A percentile compares a stretch with the other conserved stretches of the same genome.
phyloP scores from a whole-genome alignment of 345 rosid genomes.

The Hypericum perforatum region DNA sequence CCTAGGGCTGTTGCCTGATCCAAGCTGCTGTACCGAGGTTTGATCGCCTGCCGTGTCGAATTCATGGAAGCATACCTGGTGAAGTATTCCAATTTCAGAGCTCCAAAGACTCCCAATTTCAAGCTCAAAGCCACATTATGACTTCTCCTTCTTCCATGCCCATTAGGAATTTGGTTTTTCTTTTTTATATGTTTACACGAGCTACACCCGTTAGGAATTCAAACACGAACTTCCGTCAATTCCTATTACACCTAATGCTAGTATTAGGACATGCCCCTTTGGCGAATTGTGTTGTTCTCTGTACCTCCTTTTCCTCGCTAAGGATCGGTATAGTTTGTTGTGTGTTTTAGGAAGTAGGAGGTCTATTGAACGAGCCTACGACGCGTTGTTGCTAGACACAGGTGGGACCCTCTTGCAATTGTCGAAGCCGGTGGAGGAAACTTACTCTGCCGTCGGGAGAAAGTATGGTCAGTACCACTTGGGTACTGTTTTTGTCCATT shows the following conservation, averaged over 20 bases:
- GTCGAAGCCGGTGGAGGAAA: slow-evolving; percentile 63
- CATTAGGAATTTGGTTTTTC: too few species aligned
- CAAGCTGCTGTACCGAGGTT: too few species aligned
- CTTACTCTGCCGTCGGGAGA: slow-evolving; percentile 61
- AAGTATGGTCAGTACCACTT: slow-evolving; percentile 49
- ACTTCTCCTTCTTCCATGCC: slow-evolving; percentile 29
- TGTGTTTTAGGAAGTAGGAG: slow-evolving; percentile 14
- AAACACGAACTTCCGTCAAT: too few species aligned
- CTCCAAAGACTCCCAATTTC: slow-evolving; percentile 28
- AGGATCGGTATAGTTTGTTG: background rate
- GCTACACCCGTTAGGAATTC: too few species aligned
- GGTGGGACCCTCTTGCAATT: slow-evolving; percentile 88
- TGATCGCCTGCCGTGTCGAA: too few species aligned
- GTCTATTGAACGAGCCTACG: slow-evolving; percentile 44
- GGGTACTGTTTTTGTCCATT: background rate
- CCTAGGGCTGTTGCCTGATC: too few species aligned
- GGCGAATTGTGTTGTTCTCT: background rate
- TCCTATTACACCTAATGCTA: too few species aligned
- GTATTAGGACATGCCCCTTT: background rate
- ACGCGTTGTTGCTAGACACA: slow-evolving; percentile 36
- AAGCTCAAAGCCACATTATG: slow-evolving; percentile 14
- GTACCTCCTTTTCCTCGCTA: background rate
- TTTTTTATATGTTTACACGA: too few species aligned
- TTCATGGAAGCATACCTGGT: slow-evolving; percentile 63
- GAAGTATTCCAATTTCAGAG: slow-evolving; percentile 33